These are phyloP conservation scores for Cercospora sojina DNA, from an alignment of 2,329 filamentous ascomycete genomes.

Conservation along the genomic window DNA sequence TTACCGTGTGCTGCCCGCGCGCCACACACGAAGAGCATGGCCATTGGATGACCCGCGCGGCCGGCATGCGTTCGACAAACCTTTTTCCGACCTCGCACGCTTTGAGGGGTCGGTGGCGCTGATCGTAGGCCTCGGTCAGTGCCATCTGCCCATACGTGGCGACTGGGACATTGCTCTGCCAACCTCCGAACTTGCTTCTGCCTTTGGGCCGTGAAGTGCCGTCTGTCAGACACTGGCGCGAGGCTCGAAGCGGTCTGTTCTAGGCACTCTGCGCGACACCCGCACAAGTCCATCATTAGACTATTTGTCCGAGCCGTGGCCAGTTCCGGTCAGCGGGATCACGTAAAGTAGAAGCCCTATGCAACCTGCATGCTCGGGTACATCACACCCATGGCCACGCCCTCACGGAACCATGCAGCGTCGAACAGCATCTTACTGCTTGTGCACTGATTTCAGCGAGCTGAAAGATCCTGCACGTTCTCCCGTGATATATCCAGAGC, in stretches of 20 bases:
- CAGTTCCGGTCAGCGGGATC: background rate
- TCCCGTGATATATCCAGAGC: background rate
- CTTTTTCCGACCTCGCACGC: constrained; percentile 7
- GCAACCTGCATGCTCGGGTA: background rate
- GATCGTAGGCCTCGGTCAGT: constrained; percentile 9
- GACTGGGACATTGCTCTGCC: background rate
- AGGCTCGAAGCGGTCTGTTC: background rate
- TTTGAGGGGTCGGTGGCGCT: constrained; percentile 15
- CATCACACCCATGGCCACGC: background rate
- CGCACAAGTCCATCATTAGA: background rate
- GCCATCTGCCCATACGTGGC: constrained; percentile 4
- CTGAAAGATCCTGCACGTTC: background rate
- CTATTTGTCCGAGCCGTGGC: background rate
- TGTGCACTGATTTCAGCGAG: constrained; percentile 6
- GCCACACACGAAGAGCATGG: background rate
- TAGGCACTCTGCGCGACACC: background rate
- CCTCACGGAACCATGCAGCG: background rate
- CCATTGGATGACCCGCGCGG: constrained; percentile 1
- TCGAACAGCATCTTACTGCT: background rate
- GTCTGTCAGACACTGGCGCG: background rate
- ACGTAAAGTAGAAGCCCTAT: background rate
- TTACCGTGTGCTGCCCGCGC: constrained; percentile 1
- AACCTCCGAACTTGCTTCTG: background rate
- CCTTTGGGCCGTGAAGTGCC: background rate
- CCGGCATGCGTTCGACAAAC: constrained; percentile 5